These are phyloP conservation scores for Skeletonema marinoi DNA, from an alignment of 108 stramenopile genomes.

Conservation along the genomic window DNA sequence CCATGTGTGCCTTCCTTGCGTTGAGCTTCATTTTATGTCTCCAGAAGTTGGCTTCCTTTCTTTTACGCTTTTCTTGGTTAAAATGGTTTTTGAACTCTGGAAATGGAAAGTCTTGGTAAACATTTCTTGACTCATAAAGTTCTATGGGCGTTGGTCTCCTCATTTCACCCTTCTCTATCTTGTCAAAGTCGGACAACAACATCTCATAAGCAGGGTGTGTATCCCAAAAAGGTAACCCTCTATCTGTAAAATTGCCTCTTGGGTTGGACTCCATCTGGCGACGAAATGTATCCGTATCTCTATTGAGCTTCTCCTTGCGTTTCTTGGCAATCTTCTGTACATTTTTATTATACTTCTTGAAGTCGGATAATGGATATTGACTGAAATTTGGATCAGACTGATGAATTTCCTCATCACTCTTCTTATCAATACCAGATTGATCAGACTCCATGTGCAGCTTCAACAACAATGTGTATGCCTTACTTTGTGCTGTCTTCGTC, in stretches of 20 bases:
- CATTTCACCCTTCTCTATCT: neutral
- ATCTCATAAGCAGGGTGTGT: neutral
- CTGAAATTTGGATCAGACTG: neutral
- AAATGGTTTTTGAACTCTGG: neutral
- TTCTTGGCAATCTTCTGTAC: neutral
- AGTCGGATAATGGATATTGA: neutral
- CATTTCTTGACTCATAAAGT: neutral
- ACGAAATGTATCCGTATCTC: neutral
- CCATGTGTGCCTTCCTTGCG: neutral
- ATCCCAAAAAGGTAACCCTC: neutral
- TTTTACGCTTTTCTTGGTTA: neutral
- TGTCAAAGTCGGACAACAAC: neutral
- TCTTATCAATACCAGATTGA: neutral
- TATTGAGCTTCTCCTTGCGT: neutral
- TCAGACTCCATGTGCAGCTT: too few species aligned
- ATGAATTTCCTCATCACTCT: neutral
- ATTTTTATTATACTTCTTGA: neutral
- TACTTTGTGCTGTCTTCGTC: too few species aligned
- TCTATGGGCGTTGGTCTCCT: neutral
- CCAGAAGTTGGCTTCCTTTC: neutral
- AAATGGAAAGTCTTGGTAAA: neutral
- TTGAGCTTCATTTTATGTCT: neutral
- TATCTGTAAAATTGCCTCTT: neutral
- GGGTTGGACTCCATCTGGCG: neutral
- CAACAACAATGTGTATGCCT: too few species aligned